Conservation (phyloP, 495 filamentous ascomycete genomes). For the Talaromyces adpressus region DNA sequence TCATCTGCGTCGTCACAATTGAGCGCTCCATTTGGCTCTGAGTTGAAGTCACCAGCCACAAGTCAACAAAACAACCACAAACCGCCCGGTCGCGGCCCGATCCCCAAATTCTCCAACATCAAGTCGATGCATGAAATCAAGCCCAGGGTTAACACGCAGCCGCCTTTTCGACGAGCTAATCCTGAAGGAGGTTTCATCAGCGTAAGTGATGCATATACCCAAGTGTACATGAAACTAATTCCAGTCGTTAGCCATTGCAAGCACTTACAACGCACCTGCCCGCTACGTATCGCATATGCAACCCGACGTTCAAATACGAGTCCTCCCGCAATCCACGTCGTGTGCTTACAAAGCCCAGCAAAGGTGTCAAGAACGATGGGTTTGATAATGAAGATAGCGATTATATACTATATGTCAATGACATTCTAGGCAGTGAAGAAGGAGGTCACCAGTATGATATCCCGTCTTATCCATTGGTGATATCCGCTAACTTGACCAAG, state of each 20-base stretch:
- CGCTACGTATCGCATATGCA: constrained; percentile 96
- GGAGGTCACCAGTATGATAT: constrained; percentile 83
- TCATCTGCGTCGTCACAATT: constrained; percentile 61
- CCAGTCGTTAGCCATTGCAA: constrained; percentile 70
- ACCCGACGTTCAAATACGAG: constrained; percentile 97
- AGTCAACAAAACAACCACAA: constrained; percentile 34
- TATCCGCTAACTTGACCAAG: constrained; percentile 33
- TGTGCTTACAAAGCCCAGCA: constrained; percentile 98
- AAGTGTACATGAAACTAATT: constrained; percentile 1
- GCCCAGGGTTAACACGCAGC: constrained; percentile 78
- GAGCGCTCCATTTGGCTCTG: constrained; percentile 63
- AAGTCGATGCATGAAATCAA: constrained; percentile 65
- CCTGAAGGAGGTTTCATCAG: constrained; percentile 99
- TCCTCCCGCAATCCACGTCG: constrained; percentile 95
- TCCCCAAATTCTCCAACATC: constrained; percentile 81
- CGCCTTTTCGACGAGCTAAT: constrained; percentile 85
- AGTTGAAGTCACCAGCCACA: constrained; percentile 64
- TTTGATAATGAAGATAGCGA: constrained; percentile 99
- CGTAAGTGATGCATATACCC: constrained; percentile 45
- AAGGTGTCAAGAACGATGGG: constrained; percentile 97
- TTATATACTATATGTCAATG: constrained; percentile 98
- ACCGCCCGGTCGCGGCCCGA: constrained; percentile 58
- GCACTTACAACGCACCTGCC: constrained; percentile 90
- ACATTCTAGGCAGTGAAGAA: constrained; percentile 96
- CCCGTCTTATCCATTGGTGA: background rate